Evolutionary conservation across 768 basidiomycete species (phyloP), one percentile per base, ranked within the genome.

Genomic region (Naganishia vishniacii): DNA sequence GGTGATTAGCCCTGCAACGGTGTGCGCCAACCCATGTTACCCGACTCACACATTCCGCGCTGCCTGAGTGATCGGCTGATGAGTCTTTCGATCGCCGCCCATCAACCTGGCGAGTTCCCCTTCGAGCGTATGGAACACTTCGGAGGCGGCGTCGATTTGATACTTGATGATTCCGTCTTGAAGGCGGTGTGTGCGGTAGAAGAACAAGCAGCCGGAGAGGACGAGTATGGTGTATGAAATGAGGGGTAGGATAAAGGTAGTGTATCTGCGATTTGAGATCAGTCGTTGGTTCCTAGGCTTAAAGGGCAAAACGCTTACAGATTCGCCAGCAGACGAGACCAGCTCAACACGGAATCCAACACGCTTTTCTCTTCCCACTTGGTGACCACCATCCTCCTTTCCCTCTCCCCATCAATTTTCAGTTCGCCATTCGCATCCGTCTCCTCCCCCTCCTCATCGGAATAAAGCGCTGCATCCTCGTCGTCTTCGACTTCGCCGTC

Each of bases 361-460:
- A 56, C 32, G 3, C 53, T 56, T 46, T 32, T 63, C n/a, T 67
- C 65, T 26, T 67, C 65, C 65, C 61, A 62, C 56, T 67, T 67
- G 26, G 61, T 67, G 6, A 67, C 28, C 8, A 46, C 26, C 26
- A 48, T 41, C 37, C 40, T 48, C 23, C 42, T 48, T 42, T 42
- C 28, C 58, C 26, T 60, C n/a, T 65, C 58, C 4, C 64, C 64
- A 23, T 59, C 64, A 34, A 59, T 23, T 34, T 37, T 40, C 0
- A 47, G n/a, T 23, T 59, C 64, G 5, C 51, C 64, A 13, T 63
- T 53, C 37, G 40, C 13, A n/a, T 48, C 41, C 9, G 3, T 9
- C 1, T 26, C 41, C 2, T 41, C 64, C 31, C 7, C 53, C 9
- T 37, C 51, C 11, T 58, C 53, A 4, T 58, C 62, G 41, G 41